A percentile compares a stretch with the other conserved stretches of the same genome.
Evolutionary conservation across 768 basidiomycete species (phyloP).

Genomic region (Macrocybe gigantea): DNA sequence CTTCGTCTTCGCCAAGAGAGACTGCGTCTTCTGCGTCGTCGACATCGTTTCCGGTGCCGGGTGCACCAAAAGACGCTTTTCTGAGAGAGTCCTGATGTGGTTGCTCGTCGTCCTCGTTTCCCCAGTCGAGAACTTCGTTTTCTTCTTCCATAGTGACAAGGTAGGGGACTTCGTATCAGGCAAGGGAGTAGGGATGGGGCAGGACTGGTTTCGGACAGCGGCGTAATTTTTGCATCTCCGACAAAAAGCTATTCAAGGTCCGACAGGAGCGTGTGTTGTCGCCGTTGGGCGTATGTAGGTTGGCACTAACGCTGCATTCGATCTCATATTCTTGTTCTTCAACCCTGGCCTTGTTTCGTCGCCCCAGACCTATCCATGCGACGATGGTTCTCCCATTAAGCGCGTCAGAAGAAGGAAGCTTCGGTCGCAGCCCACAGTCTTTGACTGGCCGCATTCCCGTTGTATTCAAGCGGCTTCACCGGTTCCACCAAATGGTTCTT

Average conservation of each 20-base stretch:
- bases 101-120: constrained; percentile 38
- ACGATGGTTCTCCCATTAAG: constrained; percentile 35
- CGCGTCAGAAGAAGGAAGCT: constrained; percentile 33
- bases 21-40: constrained; percentile 55
- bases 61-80: constrained; percentile 17
- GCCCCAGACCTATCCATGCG: constrained; percentile 24
- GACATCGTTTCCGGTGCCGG: constrained; percentile 28
- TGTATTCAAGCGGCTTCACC: constrained; percentile 73
- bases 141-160: constrained; percentile 56
- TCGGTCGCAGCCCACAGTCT: constrained; percentile 25
- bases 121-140: constrained; percentile 68
- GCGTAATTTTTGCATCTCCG: too few species aligned
- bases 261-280: too few species aligned
- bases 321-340: constrained; percentile 2
- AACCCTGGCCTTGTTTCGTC: constrained; percentile 35
- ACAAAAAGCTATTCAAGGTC: too few species aligned
- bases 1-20: constrained; percentile 70
- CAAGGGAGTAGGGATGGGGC: constrained; percentile 9
- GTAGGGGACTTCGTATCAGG: constrained; percentile 7
- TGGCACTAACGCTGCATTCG: not conserved
- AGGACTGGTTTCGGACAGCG: not conserved
- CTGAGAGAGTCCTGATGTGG: constrained; percentile 16
- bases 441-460: constrained; percentile 62
- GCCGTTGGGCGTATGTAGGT: constrained; percentile 6
- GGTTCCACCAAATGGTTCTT: constrained; percentile 84